Evolutionary conservation across 2,329 filamentous ascomycete species (phyloP), one percentile per base, ranked within the genome.

Genomic region (Neopestalotiopsis sp.): DNA sequence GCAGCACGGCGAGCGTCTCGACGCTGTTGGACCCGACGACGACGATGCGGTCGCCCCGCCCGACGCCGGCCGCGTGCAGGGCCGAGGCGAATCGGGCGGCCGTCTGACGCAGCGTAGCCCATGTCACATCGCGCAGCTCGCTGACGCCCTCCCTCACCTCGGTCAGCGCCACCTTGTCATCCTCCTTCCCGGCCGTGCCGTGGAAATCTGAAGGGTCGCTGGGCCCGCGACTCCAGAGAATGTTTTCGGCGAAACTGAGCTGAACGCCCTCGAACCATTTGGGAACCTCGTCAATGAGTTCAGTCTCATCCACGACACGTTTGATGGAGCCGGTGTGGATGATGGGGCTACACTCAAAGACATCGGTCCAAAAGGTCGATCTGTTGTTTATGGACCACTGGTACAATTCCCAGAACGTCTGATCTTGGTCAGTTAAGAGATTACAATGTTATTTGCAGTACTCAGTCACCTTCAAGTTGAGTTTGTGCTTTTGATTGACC

Each of bases 231-330:
- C 86, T 86, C 81, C 88, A 95, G 32, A 97, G 88, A 32, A 94
- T 80, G 76, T 96, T 97, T 81, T 97, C 93, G 5, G 93, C 91
- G 76, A 91, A 95, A 75, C 94, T 97, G 73, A 96, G 79, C 5
- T 83, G 81, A 1, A 94, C 85, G 38, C 94, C 94, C 1, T 89
- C 82, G 78, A 96, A 97, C 94, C 94, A 97, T 56, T 84, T 81
- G 0, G 94, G 94, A 5, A 95, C 85, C 17, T 84, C 83, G 70
- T 94, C 90, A 78, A 97, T 93, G 1, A 90, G 88, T 1, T 87
- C 84, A 0, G 82, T 83, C 74, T 93, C 90, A 76, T 97, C 92
- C 3, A 96, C 90, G 1, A 92, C 89, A 10, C 76, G 79, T 0
- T 79, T 80, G 75, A 88, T 89, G 4, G 78, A 80, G 38, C 92